Evolutionary conservation across 75 land plant genomes (phyloP).

Genomic region (Azolla pinnata): DNA sequence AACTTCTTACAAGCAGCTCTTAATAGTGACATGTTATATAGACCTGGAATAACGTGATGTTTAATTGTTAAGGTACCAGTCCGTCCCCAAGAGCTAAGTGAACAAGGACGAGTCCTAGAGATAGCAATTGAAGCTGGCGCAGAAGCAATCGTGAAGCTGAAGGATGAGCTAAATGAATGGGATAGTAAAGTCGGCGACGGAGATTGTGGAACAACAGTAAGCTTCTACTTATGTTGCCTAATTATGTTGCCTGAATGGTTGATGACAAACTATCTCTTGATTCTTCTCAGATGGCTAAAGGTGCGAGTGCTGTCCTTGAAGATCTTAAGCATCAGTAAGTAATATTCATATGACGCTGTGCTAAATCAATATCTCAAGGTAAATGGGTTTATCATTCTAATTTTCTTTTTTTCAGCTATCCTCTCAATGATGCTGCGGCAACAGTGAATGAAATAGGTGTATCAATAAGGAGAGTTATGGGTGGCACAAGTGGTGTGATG

Average conservation of each 20-base stretch:
- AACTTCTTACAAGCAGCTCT: no score
- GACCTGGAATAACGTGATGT: neutral
- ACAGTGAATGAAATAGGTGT: conserved; percentile 82
- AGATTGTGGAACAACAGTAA: conserved; percentile 92
- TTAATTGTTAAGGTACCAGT: conserved; percentile 30
- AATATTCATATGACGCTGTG: neutral
- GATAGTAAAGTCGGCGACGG: conserved; percentile 92
- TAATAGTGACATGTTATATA: neutral
- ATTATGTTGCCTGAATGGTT: no score
- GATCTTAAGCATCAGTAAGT: conserved; percentile 65
- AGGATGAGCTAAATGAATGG: conserved; percentile 76
- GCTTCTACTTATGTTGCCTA: no score
- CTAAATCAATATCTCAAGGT: neutral
- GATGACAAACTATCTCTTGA: no score
- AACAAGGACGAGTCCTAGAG: conserved; percentile 58
- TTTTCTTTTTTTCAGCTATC: conserved; percentile 52
- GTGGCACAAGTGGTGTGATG: conserved; percentile 97
- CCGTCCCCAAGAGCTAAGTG: conserved; percentile 53
- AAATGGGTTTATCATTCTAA: neutral
- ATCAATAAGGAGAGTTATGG: conserved; percentile 78
- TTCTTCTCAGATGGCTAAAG: conserved; percentile 73
- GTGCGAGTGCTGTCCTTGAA: conserved; percentile 80
- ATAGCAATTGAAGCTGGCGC: conserved; percentile 85
- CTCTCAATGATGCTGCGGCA: conserved; percentile 82
- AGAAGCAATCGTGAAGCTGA: conserved; percentile 46